Conservation (phyloP, 768 basidiomycete genomes). For the Phallus indusiatus region DNA sequence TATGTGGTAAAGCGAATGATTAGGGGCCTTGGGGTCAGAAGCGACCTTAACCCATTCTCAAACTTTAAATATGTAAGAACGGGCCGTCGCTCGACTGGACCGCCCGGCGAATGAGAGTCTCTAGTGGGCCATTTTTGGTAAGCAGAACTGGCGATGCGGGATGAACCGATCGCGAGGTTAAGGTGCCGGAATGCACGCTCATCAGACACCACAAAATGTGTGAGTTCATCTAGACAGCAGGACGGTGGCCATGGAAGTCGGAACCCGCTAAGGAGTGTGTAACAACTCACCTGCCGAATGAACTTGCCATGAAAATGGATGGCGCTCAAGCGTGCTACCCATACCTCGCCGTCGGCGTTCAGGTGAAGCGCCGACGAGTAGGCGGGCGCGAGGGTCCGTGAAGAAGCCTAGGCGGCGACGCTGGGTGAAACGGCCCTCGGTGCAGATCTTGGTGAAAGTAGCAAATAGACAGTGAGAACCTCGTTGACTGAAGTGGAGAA, state of each 20-base stretch:
- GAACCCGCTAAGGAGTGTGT: conserved; percentile 82
- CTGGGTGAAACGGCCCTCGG: conserved; percentile 69
- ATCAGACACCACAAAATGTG: conserved; percentile 78
- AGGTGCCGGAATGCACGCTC: conserved; percentile 76
- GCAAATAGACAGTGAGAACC: conserved; percentile 86
- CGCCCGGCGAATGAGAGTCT: conserved; percentile 52
- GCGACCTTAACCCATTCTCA: conserved; percentile 81
- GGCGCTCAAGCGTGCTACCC: conserved; percentile 82
- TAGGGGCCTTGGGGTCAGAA: too few species aligned
- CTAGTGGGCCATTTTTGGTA: conserved; percentile 70
- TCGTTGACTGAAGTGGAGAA: too few species aligned
- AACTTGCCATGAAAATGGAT: conserved; percentile 89
- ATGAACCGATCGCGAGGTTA: conserved; percentile 67
- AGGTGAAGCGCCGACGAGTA: conserved; percentile 57
- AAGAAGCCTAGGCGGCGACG: conserved; percentile 72
- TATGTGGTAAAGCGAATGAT: too few species aligned
- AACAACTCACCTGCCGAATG: conserved; percentile 87
- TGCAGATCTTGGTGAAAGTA: conserved; percentile 86
- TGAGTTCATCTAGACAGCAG: conserved; percentile 85
- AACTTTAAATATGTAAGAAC: conserved; percentile 60
- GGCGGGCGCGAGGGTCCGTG: conserved; percentile 65
- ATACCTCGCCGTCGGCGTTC: conserved; percentile 65
- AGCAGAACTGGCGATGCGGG: conserved; percentile 65
- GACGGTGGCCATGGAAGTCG: conserved; percentile 83
- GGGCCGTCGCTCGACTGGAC: conserved; percentile 41